A percentile compares a stretch with the other conserved stretches of the same genome.
Conservation (phyloP, 441 rosid species). For the Melastoma candidum region DNA sequence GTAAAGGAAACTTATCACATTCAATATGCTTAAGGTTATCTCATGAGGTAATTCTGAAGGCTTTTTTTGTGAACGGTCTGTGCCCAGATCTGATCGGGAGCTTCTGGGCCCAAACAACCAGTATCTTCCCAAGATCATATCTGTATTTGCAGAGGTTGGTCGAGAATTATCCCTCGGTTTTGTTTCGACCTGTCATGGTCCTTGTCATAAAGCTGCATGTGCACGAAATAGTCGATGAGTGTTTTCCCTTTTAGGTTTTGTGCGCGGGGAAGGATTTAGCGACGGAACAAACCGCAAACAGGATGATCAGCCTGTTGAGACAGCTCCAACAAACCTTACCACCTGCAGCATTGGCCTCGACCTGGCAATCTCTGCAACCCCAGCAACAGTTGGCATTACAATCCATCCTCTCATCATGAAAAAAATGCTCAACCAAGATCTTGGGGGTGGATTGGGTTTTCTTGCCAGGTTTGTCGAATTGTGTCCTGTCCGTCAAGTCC, state of each 20-base stretch:
- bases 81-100: conserved; percentile 72
- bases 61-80: not conserved
- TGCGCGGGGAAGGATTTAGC: conserved; percentile 76
- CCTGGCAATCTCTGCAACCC: conserved; percentile 84
- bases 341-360: conserved; percentile 73
- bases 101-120: conserved; percentile 87
- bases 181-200: not conserved
- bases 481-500: too few species aligned
- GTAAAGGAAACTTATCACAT: conserved; percentile 20
- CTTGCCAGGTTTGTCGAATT: too few species aligned
- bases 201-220: not conserved
- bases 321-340: conserved; percentile 93
- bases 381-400: conserved; percentile 89
- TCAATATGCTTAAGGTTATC: too few species aligned
- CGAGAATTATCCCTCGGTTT: not conserved
- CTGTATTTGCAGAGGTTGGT: conserved; percentile 94
- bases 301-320: conserved; percentile 71
- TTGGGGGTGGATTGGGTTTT: too few species aligned
- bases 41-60: not conserved
- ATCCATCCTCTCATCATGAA: conserved; percentile 67
- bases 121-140: conserved; percentile 74
- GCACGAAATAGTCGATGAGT: not conserved
- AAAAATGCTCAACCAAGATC: conserved; percentile 1
- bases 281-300: conserved; percentile 64
- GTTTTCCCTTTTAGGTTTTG: conserved; percentile 37